Evolutionary conservation across 2,329 filamentous ascomycete genomes (phyloP).

Genomic region (Knufia petricola): DNA sequence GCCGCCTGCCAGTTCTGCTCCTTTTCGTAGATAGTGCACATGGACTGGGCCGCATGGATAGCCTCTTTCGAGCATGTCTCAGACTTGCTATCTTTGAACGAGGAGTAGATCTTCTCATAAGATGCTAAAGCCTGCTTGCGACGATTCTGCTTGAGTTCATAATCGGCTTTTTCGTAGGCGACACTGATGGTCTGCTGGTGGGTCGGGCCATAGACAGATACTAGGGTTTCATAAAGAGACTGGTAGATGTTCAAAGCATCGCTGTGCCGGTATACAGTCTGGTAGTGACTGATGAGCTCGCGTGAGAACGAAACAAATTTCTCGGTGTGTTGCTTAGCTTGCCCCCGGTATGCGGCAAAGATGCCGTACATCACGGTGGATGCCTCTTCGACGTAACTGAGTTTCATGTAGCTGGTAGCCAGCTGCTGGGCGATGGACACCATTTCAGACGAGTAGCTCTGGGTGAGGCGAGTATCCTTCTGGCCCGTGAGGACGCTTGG

Average conservation of each 20-base stretch:
- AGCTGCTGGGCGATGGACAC: neutral
- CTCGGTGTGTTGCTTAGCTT: slow-evolving; percentile 2
- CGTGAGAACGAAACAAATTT: neutral
- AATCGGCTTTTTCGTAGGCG: slow-evolving; percentile 37
- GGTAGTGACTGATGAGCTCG: slow-evolving; percentile 2
- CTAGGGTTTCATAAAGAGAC: slow-evolving; percentile 37
- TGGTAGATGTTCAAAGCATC: slow-evolving; percentile 31
- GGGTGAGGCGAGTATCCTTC: neutral
- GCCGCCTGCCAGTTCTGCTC: slow-evolving; percentile 39
- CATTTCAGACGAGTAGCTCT: neutral
- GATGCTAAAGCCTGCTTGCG: slow-evolving; percentile 29
- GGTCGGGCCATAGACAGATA: slow-evolving; percentile 15
- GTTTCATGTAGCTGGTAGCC: slow-evolving; percentile 5
- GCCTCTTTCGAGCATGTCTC: slow-evolving; percentile 29
- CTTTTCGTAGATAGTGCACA: slow-evolving; percentile 38
- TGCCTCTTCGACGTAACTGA: slow-evolving; percentile 2
- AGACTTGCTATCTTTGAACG: slow-evolving; percentile 24
- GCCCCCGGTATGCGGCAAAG: neutral
- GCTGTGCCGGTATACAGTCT: slow-evolving; percentile 11
- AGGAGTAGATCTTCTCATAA: slow-evolving; percentile 39
- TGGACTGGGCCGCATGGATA: slow-evolving; percentile 37
- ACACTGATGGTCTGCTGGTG: slow-evolving; percentile 28
- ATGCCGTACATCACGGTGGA: neutral
- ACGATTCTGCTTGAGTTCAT: slow-evolving; percentile 36
- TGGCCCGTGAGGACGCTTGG: slow-evolving; percentile 1